Base-by-base conservation (phyloP, 805 yeast species). In the Blastobotrys americana region DNA sequence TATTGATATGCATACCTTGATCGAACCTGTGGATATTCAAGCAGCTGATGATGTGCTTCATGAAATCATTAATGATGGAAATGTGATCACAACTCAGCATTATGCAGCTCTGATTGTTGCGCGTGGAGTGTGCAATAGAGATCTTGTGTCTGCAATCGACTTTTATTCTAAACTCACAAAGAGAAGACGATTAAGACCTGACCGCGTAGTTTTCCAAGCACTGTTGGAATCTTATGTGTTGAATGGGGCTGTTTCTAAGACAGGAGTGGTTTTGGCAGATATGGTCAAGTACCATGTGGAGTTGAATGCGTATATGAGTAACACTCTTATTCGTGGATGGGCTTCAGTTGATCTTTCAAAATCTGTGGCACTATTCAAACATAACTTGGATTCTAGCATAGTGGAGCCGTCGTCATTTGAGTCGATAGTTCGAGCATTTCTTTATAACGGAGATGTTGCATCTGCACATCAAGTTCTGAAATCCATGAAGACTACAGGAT, bases 81-180 rank as follows among this genome's bases (percentile, higher is more conserved):
- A 53, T 9, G 47, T 53, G 4, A 51, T 59, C 31, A 49, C 60
- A 13, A 45, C 64, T 23, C 58, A 59, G 51, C 71, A 69, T 46
- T 64, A 59, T 28, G 67, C 71, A 3, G 58, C 68, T 2, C 49
- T 68, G 38, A 50, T 68, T 34, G 52, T 53, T 5, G 70, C 71
- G 6, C 60, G 69, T 10, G 72, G 72, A 2, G 67, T 67, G 5
- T 49, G 57, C 9, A 41, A 50, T 49, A 47, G 45, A 10, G 67
- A 66, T 42, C 51, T 69, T 13, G 55, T 50, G 4, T 55, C 61
- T 2, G 70, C 71, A 6, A 52, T 56, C 18, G 55, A 49, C 25
- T 64, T 66, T 41, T 68, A 64, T 48, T 50, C 60, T 3, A 55
- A 53, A 8, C 50, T 65, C 25, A 54, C 56, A 18, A 50, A 51